phyloP scores from a whole-genome alignment of 352 stramenopile species.

The Phytophthora gonapodyides region DNA sequence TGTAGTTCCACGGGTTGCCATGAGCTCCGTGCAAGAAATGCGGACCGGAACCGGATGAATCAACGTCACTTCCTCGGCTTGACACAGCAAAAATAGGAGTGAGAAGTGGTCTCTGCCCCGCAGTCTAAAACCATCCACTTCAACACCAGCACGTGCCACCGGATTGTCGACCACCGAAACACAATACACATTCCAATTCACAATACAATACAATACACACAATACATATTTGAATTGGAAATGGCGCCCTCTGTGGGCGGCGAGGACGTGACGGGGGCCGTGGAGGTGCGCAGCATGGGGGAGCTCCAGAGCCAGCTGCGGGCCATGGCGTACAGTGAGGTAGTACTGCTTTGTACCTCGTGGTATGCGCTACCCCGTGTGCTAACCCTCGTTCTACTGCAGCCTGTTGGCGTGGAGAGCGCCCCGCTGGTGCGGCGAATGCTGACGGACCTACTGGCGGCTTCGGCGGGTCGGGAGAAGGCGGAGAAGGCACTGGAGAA shows the following conservation, averaged over 20 bases:
- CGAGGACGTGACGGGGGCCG: constrained; percentile 40
- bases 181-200: no score
- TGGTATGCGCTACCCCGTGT: background rate
- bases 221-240: constrained; percentile 10
- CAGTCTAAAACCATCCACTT: no score
- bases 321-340: constrained; percentile 63
- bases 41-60: no score
- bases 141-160: no score
- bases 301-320: constrained; percentile 65
- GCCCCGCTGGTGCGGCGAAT: constrained; percentile 58
- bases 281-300: constrained; percentile 55
- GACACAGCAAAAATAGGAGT: no score
- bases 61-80: no score
- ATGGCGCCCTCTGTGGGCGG: constrained; percentile 38
- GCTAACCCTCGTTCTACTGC: background rate
- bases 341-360: constrained; percentile 8
- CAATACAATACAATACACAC: no score
- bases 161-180: no score
- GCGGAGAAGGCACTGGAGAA: constrained; percentile 54
- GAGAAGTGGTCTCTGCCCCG: no score
- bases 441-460: constrained; percentile 54
- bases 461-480: constrained; percentile 35
- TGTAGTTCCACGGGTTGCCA: no score
- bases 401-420: constrained; percentile 68
- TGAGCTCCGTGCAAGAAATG: no score